Conservation (phyloP, 805 yeast species). For the Monosporozyma servazzii region DNA sequence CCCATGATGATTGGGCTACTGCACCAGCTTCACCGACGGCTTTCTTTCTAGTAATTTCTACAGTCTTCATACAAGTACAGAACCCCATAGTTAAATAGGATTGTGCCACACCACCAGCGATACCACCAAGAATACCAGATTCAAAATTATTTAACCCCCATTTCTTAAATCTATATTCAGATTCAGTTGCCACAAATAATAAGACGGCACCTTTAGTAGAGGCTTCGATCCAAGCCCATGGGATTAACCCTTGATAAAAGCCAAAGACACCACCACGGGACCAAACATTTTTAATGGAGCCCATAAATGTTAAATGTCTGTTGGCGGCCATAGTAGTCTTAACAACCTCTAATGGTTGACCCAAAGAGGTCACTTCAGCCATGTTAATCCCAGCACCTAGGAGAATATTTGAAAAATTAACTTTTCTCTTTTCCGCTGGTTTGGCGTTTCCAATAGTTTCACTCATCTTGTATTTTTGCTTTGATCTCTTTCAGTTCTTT, state of each 20-base stretch:
- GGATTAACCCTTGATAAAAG: slow-evolving; percentile 93
- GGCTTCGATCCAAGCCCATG: slow-evolving; percentile 99
- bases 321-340: slow-evolving; percentile 99
- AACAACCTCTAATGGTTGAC: slow-evolving; percentile 92
- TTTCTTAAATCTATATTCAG: slow-evolving; percentile 64
- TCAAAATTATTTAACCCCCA: slow-evolving; percentile 59
- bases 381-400: slow-evolving; percentile 89
- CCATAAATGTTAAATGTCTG: slow-evolving; percentile 56
- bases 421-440: slow-evolving; percentile 58
- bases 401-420: slow-evolving; percentile 79
- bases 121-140: slow-evolving; percentile 93
- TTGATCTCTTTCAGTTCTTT: not conserved
- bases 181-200: slow-evolving; percentile 84
- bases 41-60: slow-evolving; percentile 87
- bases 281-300: slow-evolving; percentile 73
- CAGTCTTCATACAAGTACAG: slow-evolving; percentile 98
- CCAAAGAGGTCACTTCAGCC: slow-evolving; percentile 88
- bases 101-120: slow-evolving; percentile 92
- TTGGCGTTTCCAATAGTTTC: not conserved
- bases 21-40: slow-evolving; percentile 58
- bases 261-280: slow-evolving; percentile 88
- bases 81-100: slow-evolving; percentile 95
- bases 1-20: slow-evolving; percentile 64
- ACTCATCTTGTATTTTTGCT: not conserved
- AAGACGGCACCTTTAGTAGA: slow-evolving; percentile 98